Evolutionary conservation across 129 eudicot species (phyloP).

Genomic region (Centella asiatica): DNA sequence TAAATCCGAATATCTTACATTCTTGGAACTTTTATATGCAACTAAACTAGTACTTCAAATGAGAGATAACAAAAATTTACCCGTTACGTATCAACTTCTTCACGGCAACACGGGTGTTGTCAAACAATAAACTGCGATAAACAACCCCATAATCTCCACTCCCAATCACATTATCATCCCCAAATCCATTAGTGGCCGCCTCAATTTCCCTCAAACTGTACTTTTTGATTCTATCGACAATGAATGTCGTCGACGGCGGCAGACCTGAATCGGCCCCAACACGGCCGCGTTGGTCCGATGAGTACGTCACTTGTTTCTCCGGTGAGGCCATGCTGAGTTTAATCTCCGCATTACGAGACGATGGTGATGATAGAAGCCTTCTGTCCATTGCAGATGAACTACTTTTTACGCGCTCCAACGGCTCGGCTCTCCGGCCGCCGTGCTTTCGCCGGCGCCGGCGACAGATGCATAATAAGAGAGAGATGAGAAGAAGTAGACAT

Average conservation of each 20-base stretch:
- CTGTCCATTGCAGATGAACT: conserved; percentile 7
- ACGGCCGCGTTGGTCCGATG: conserved; percentile 4
- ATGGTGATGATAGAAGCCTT: conserved; percentile 30
- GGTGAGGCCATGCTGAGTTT: conserved; percentile 12
- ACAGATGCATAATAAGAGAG: conserved; percentile 5
- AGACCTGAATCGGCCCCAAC: neutral
- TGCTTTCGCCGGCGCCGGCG: conserved; percentile 6
- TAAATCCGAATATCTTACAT: no score
- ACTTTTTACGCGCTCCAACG: neutral
- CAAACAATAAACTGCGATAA: conserved; percentile 27
- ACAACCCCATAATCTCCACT: conserved; percentile 35
- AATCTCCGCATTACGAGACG: conserved; percentile 12
- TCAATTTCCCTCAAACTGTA: conserved; percentile 28
- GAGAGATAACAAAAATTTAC: neutral
- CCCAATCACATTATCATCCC: conserved; percentile 30
- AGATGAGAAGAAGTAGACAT: conserved; percentile 9
- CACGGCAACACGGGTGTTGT: conserved; percentile 32
- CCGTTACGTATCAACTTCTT: conserved; percentile 24
- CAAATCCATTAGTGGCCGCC: conserved; percentile 30
- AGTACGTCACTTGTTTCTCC: conserved; percentile 12
- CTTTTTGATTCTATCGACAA: conserved; percentile 2
- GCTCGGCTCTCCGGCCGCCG: neutral
- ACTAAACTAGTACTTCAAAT: no score
- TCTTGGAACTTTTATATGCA: no score
- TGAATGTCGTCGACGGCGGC: neutral